Base-by-base conservation (phyloP, 768 basidiomycete genomes). In the Calocera viscosa region DNA sequence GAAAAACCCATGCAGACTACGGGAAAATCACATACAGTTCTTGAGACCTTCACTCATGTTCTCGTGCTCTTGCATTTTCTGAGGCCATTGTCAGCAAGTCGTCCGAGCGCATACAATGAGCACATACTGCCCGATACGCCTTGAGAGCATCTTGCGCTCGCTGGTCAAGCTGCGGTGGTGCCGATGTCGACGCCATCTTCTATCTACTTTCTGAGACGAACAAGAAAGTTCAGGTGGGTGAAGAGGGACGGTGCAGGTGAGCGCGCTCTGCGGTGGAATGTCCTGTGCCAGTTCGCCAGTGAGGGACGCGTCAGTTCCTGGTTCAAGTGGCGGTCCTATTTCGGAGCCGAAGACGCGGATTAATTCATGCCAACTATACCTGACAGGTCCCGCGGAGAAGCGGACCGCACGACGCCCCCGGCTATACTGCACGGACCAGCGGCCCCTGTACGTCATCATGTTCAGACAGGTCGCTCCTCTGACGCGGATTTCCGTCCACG, bases 51-150 rank as follows among this genome's bases (percentile, higher is more conserved):
- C 87, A 72, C 90, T 90, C 70, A 86, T 89, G 63, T 81, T 79
- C 79, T 95, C 91, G 76, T 99, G 96, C 68, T 86, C 84, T 70
- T 86, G 87, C 83, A 97, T 86, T 91, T 97, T 99, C 95, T 98
- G 72, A n/a, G 40, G 22, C 68, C 26, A 28, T 43, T 34, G 60
- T 60, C 64, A 65, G 63, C 68, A 24, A 65, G 47, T 14, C 8
- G 14, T 26, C 8, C 43, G 12, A 49, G 12, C 1, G 65, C 65
- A 17, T 11, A 26, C 67, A 64, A 2, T n/a, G 8, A 26, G 63
- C 17, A 72, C 77, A 28, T 70, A 90, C 90, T 68, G 89, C 88
- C 68, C 91, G 82, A 73, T 92, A 92, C 38, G 79, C 82, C 71
- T 85, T 89, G 14, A 92, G 81, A 12, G 89, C 88, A 78, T 88